These are phyloP conservation scores for Acacia acuminata DNA, from an alignment of 306 rosid genomes.

Conservation along the genomic window DNA sequence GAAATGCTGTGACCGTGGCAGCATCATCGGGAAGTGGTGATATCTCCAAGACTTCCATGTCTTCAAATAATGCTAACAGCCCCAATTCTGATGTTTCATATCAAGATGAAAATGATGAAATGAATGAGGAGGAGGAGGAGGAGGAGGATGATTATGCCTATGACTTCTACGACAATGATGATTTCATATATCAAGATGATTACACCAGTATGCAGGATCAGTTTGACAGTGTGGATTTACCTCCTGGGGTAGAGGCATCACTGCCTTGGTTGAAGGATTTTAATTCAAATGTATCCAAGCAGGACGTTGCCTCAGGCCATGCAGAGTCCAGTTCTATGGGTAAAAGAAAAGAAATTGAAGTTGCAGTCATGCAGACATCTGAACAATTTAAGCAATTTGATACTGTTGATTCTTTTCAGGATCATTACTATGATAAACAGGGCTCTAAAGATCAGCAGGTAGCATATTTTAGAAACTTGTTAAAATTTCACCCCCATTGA, in stretches of 20 bases:
- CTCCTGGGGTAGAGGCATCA: conserved; percentile 78
- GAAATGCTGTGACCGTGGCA: conserved; percentile 39
- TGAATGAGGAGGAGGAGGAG: conserved; percentile 38
- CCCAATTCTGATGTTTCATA: conserved; percentile 48
- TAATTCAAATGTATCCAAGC: conserved; percentile 37
- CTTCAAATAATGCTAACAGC: conserved; percentile 46
- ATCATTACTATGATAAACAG: conserved; percentile 55
- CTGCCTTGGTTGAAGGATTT: conserved; percentile 71
- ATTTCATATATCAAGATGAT: conserved; percentile 41
- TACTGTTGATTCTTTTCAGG: conserved; percentile 53
- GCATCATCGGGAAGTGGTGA: conserved; percentile 51
- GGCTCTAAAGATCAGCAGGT: conserved; percentile 50
- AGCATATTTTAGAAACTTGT: conserved; percentile 18
- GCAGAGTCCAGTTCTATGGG: conserved; percentile 52
- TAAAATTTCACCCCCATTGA: neutral
- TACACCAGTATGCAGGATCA: conserved; percentile 56
- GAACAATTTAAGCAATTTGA: conserved; percentile 67
- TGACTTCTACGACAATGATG: conserved; percentile 44
- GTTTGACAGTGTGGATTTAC: conserved; percentile 77
- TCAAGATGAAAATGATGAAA: conserved; percentile 47
- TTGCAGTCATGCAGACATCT: conserved; percentile 24
- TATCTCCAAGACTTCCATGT: conserved; percentile 53
- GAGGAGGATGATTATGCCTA: conserved; percentile 44
- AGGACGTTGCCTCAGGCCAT: conserved; percentile 22
- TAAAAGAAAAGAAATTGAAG: conserved; percentile 30